Percentiles rank a stretch among this genome's conserved stretches.
phyloP scores from a whole-genome alignment of 805 yeast genomes.

The Wickerhamiella parazyma region DNA sequence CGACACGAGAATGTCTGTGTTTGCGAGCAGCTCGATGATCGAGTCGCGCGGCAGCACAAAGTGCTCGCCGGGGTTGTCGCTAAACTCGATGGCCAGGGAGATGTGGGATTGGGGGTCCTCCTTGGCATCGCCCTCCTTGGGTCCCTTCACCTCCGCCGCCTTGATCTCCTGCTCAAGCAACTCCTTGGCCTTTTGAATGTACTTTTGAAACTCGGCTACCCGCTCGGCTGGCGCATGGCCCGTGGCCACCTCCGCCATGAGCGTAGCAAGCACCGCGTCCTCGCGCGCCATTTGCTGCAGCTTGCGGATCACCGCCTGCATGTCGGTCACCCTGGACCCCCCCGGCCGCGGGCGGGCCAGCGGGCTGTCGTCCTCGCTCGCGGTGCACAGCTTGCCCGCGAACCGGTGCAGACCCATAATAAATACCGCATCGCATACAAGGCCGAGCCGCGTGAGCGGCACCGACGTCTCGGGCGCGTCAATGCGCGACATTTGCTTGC shows the following conservation, averaged over 20 bases:
- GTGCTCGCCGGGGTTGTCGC: slow-evolving; percentile 64
- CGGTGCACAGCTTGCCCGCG: slow-evolving; percentile 64
- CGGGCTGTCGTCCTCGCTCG: slow-evolving; percentile 51
- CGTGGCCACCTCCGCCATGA: slow-evolving; percentile 79
- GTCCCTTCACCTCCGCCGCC: too few relatives aligned
- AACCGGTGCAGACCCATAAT: slow-evolving; percentile 74
- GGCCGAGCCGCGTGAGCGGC: slow-evolving; percentile 78
- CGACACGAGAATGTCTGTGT: slow-evolving; percentile 28
- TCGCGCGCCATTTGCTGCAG: slow-evolving; percentile 68
- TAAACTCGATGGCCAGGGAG: slow-evolving; percentile 70
- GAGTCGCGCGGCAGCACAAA: slow-evolving; percentile 65
- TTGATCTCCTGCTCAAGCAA: slow-evolving; percentile 21
- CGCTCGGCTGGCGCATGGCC: slow-evolving; percentile 64
- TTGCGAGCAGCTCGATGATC: slow-evolving; percentile 40
- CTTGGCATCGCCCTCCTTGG: too few relatives aligned
- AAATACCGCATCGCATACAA: slow-evolving; percentile 62
- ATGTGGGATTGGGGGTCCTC: slow-evolving; percentile 9
- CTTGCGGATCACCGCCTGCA: slow-evolving; percentile 72
- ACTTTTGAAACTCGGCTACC: slow-evolving; percentile 64
- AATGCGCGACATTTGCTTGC: slow-evolving; percentile 45
- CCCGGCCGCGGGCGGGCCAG: slow-evolving; percentile 7
- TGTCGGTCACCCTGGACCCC: slow-evolving; percentile 21
- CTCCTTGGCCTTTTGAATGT: slow-evolving; percentile 60
- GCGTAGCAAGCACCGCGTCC: slow-evolving; percentile 48
- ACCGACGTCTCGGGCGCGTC: slow-evolving; percentile 34